Percentiles rank a stretch among this genome's conserved stretches.
Conservation (phyloP, 257 asterid species). For the Nicotiana sylvestris region DNA sequence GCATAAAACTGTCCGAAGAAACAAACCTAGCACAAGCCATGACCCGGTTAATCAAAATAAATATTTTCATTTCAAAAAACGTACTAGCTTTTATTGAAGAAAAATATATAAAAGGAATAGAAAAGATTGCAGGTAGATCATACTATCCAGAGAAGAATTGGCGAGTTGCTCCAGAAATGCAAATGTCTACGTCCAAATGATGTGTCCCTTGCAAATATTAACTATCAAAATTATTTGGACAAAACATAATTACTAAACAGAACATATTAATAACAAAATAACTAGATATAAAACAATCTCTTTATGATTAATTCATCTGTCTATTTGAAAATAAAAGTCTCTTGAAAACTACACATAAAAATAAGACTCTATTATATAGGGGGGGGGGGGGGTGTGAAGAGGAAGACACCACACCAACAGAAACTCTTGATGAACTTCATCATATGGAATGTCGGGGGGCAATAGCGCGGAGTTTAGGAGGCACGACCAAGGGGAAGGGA, state of each 20-base stretch:
- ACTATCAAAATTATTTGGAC: too few relatives aligned
- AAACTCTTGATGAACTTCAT: too few relatives aligned
- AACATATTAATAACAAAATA: not conserved
- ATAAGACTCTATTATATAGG: too few relatives aligned
- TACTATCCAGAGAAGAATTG: constrained; percentile 27
- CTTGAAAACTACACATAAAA: too few relatives aligned
- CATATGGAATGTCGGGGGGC: too few relatives aligned
- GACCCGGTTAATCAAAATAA: not conserved
- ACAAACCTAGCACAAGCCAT: not conserved
- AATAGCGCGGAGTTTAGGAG: too few relatives aligned
- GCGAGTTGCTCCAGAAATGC: constrained; percentile 20
- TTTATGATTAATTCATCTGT: too few relatives aligned
- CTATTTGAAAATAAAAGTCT: too few relatives aligned
- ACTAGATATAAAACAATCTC: not conserved
- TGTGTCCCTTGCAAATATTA: constrained; percentile 20
- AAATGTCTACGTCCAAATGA: constrained; percentile 29
- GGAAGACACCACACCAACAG: too few relatives aligned
- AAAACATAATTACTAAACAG: not conserved
- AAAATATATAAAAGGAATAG: not conserved
- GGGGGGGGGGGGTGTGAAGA: too few relatives aligned
- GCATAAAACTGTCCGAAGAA: constrained; percentile 23
- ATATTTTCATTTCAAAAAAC: not conserved
- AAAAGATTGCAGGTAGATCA: not conserved
- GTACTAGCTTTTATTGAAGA: not conserved
- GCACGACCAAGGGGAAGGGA: too few relatives aligned